Conservation (phyloP, 2,329 filamentous ascomycete genomes). For the Pleochaeta shiraiana region DNA sequence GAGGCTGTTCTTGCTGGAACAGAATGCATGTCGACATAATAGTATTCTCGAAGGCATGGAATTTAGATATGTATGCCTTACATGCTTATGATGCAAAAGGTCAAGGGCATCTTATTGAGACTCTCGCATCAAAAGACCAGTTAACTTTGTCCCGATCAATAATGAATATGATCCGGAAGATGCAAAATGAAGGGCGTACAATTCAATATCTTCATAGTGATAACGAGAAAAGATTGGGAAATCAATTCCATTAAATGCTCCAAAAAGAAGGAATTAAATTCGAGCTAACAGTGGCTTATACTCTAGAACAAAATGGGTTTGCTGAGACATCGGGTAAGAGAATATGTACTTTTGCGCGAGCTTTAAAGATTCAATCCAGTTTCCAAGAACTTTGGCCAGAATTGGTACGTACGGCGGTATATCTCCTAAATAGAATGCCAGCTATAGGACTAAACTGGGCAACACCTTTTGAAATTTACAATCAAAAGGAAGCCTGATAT, state of each 20-base stretch:
- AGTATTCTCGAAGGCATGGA: constrained; percentile 1
- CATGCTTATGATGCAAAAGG: not conserved
- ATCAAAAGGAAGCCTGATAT: not conserved
- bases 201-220: not conserved
- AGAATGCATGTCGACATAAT: constrained; percentile 2
- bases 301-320: not conserved
- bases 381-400: not conserved
- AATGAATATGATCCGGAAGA: not conserved
- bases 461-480: not conserved
- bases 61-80: not conserved
- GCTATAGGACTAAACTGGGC: not conserved
- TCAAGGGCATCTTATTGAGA: not conserved
- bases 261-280: not conserved
- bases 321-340: not conserved
- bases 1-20: not conserved
- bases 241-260: not conserved
- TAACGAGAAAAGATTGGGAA: not conserved
- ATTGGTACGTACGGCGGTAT: not conserved
- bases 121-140: not conserved
- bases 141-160: not conserved
- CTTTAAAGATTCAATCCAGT: not conserved
- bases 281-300: not conserved
- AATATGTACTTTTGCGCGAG: not conserved
- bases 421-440: not conserved
- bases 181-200: not conserved